Base-by-base conservation (phyloP, 805 yeast species). In the Kuraishia capsulata region DNA sequence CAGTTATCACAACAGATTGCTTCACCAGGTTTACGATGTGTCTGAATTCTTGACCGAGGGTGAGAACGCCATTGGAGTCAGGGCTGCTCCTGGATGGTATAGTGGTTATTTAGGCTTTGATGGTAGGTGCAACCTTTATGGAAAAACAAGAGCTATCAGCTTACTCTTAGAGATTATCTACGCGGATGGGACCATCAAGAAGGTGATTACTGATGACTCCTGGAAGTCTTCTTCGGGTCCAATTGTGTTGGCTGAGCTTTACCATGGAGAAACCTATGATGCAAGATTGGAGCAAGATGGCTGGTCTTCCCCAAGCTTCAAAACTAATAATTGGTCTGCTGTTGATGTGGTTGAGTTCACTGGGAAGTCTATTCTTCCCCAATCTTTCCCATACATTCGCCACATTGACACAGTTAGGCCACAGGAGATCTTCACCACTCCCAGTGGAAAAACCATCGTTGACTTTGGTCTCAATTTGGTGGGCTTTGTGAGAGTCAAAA, bases 31-130 rank as follows among this genome's bases (percentile, higher is more conserved):
- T 6, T 47, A 47, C 36, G 53, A 50, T 39, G 49, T 52, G 19
- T 35, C 45, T 13, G 30, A 36, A 4, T 37, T 40, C 14, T 31
- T 50, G 13, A 28, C 25, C 13, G 17, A 13, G n/a, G 42, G 39
- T 5, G 35, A 6, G 13, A 47, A 49, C 38, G 51, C 44, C 19
- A 40, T 50, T 31, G 45, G 47, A 5, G 45, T 44, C 18, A 38
- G 54, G 11, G 47, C 51, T 17, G 53, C 48, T 10, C 43, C 52
- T 11, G 57, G 57, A 11, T 52, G 57, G 56, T 52, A 40, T 37
- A 41, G 48, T 19, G 56, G 56, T 4, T 31, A 38, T 19, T 39
- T 52, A 23, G 56, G 54, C 9, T 52, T 50, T 39, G 48, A 44
- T 14, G 57, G 56, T 11, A 53, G 53, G 3, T 37, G 39, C 14